These are phyloP conservation scores for Jamesozyma rosinii DNA, from an alignment of 805 yeast genomes.

Conservation along the genomic window DNA sequence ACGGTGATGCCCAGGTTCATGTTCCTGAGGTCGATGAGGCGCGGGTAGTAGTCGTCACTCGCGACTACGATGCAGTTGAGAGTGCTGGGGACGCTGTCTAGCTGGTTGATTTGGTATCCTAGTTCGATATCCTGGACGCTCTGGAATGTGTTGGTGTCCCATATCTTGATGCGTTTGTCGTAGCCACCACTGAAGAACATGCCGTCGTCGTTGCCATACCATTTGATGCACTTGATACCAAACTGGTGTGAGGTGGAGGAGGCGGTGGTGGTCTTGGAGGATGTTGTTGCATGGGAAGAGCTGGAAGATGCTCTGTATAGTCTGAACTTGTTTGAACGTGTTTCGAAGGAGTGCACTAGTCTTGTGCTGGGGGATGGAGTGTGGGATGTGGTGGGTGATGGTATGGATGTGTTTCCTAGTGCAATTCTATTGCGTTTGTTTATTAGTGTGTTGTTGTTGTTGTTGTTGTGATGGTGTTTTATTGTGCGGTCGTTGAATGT, in stretches of 20 bases:
- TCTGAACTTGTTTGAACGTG: constrained; percentile 16
- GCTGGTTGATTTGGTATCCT: constrained; percentile 52
- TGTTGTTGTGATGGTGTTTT: not conserved
- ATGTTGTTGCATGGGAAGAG: not conserved
- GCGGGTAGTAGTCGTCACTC: constrained; percentile 55
- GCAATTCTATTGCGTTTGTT: constrained; percentile 7
- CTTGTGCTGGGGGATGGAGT: not conserved
- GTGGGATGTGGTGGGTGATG: not conserved
- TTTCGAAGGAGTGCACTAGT: constrained; percentile 17
- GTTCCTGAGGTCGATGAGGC: constrained; percentile 66
- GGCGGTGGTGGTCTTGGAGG: not conserved
- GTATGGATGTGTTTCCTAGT: not conserved
- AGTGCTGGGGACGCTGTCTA: constrained; percentile 38
- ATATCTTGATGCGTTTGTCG: constrained; percentile 65
- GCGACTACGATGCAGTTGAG: constrained; percentile 58
- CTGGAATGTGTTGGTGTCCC: constrained; percentile 66
- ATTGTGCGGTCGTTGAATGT: constrained; percentile 13
- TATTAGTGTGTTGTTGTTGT: not conserved
- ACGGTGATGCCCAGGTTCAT: constrained; percentile 67
- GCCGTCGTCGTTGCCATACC: constrained; percentile 90
- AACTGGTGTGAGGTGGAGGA: constrained; percentile 41
- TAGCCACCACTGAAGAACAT: constrained; percentile 76
- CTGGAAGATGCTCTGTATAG: constrained; percentile 11
- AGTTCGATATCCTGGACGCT: constrained; percentile 60
- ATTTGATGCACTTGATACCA: constrained; percentile 63